A percentile compares a stretch with the other conserved stretches of the same genome.
Evolutionary conservation across 2,329 filamentous ascomycete genomes (phyloP).

Genomic region (Verticillium albo-atrum): DNA sequence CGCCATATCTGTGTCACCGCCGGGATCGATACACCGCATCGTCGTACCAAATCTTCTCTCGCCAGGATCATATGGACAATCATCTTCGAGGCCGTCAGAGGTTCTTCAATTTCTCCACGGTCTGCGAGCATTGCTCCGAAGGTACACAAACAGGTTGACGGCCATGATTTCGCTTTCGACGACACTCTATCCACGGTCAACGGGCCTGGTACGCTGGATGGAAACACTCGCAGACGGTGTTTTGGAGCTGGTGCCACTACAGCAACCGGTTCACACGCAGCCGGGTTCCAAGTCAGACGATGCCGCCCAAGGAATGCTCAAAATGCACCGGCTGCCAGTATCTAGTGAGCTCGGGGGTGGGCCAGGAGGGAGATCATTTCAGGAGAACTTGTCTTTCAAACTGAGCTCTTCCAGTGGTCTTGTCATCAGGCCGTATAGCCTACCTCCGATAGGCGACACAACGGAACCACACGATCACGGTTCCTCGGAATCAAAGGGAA

Average conservation of each 20-base stretch:
- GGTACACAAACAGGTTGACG: slow-evolving; percentile 60
- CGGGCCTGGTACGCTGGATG: slow-evolving; percentile 78
- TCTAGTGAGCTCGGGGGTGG: slow-evolving; percentile 87
- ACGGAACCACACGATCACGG: neutral
- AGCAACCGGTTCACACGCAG: slow-evolving; percentile 48
- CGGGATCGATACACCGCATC: slow-evolving; percentile 69
- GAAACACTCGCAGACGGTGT: slow-evolving; percentile 83
- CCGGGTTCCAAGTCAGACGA: slow-evolving; percentile 56
- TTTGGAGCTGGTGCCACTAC: slow-evolving; percentile 73
- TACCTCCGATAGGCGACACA: slow-evolving; percentile 74
- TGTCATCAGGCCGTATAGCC: slow-evolving; percentile 79
- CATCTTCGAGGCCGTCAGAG: slow-evolving; percentile 64
- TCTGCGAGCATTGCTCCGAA: slow-evolving; percentile 69
- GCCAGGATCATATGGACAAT: slow-evolving; percentile 74
- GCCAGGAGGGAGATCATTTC: slow-evolving; percentile 59
- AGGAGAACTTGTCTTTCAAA: slow-evolving; percentile 87
- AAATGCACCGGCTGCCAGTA: slow-evolving; percentile 76
- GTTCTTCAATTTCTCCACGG: slow-evolving; percentile 78
- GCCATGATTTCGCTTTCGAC: slow-evolving; percentile 74
- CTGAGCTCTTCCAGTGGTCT: slow-evolving; percentile 77
- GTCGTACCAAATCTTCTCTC: slow-evolving; percentile 82
- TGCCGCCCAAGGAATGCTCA: slow-evolving; percentile 79
- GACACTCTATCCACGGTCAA: slow-evolving; percentile 70
- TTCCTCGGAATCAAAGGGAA: neutral
- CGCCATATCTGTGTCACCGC: slow-evolving; percentile 51